A percentile compares a stretch with the other conserved stretches of the same genome.
Evolutionary conservation across 2,329 filamentous ascomycete genomes (phyloP).

Genomic region (Clarireedia homoeocarpa): DNA sequence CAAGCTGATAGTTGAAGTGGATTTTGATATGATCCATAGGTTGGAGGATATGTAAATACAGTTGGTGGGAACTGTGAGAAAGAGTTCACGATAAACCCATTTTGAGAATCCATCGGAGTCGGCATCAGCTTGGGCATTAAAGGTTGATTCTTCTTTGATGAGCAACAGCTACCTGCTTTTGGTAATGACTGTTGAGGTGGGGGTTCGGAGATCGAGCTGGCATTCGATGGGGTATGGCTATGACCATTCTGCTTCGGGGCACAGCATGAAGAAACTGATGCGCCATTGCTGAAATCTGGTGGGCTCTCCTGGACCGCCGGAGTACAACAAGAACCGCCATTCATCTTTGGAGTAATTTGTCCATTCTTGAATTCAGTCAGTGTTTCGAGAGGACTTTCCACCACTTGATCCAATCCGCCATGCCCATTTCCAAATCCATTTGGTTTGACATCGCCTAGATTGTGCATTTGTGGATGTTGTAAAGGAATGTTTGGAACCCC

Average conservation of each 20-base stretch:
- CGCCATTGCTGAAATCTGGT: not conserved
- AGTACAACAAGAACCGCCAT: conserved; percentile 11
- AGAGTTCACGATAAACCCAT: conserved; percentile 17
- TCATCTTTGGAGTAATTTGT: conserved; percentile 11
- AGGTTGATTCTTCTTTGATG: conserved; percentile 23
- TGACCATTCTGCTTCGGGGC: conserved; percentile 20
- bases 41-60: conserved; percentile 45
- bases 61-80: conserved; percentile 29
- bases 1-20: conserved; percentile 48
- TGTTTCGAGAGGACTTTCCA: conserved; percentile 21
- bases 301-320: conserved; percentile 5
- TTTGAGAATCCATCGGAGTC: conserved; percentile 23
- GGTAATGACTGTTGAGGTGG: conserved; percentile 4
- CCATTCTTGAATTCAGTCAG: conserved; percentile 13
- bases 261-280: conserved; percentile 11
- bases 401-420: conserved; percentile 16
- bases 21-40: conserved; percentile 47
- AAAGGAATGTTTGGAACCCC: conserved; percentile 12
- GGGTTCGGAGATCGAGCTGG: conserved; percentile 17
- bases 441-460: conserved; percentile 8
- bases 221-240: conserved; percentile 19
- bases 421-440: conserved; percentile 16
- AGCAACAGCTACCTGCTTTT: conserved; percentile 32
- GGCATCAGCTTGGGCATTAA: conserved; percentile 11
- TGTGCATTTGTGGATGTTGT: conserved; percentile 15